Conservation (phyloP, 2,329 filamentous ascomycete genomes). For the Aspergillus sp. region DNA sequence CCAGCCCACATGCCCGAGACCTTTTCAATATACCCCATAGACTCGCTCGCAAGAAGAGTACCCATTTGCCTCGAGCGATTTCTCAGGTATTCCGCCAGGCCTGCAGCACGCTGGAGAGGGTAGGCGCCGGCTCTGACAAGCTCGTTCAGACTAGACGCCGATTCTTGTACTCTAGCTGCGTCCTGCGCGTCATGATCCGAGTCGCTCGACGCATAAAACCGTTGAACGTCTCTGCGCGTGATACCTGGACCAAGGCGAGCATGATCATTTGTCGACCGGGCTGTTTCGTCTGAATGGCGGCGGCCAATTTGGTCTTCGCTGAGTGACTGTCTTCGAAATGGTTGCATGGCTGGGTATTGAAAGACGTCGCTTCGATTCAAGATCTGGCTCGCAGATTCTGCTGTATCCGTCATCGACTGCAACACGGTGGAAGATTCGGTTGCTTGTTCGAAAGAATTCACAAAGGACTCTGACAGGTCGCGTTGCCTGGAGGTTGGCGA, state of each 20-base stretch:
- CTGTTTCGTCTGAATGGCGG: constrained; percentile 35
- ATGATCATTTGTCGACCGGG: constrained; percentile 28
- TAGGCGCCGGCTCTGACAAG: constrained; percentile 65
- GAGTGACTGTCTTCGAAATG: constrained; percentile 29
- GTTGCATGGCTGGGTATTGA: constrained; percentile 67
- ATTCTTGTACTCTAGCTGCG: constrained; percentile 24
- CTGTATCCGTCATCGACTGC: constrained; percentile 70
- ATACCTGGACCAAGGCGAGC: constrained; percentile 13
- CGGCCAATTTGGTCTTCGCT: constrained; percentile 25
- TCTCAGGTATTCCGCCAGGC: constrained; percentile 79
- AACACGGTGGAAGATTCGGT: constrained; percentile 70
- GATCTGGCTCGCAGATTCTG: constrained; percentile 86
- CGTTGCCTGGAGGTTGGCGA: constrained; percentile 55
- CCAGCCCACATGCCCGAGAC: constrained; percentile 97
- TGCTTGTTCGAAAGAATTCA: constrained; percentile 70
- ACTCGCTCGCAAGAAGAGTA: constrained; percentile 78
- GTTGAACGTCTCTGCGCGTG: constrained; percentile 11
- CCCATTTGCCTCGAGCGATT: constrained; percentile 78
- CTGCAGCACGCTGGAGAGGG: constrained; percentile 78
- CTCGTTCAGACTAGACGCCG: constrained; percentile 57
- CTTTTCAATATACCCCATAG: constrained; percentile 95
- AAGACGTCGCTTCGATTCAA: constrained; percentile 85
- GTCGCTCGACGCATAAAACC: constrained; percentile 18
- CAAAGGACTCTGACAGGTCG: constrained; percentile 71
- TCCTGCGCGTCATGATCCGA: constrained; percentile 24